Evolutionary conservation across 345 rosid genomes (phyloP).

Genomic region (Isatis tinctoria): DNA sequence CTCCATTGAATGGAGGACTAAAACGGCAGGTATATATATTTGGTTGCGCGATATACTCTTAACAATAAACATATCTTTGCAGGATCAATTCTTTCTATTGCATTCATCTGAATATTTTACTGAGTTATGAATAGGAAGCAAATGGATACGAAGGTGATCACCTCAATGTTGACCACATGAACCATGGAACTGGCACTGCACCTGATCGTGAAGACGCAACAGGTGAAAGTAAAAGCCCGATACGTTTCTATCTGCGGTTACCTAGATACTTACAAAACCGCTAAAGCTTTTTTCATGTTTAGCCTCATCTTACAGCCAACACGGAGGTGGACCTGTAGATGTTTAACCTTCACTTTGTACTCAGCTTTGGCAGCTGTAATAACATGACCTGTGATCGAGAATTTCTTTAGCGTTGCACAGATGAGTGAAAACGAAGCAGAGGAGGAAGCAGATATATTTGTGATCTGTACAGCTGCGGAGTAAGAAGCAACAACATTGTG

Average conservation of each 20-base stretch:
- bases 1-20: constrained; percentile 40
- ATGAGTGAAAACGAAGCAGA: neutral
- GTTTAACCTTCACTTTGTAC: neutral
- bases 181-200: constrained; percentile 37
- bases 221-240: neutral
- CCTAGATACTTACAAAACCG: neutral
- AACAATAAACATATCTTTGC: neutral
- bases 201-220: constrained; percentile 16
- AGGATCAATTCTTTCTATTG: neutral
- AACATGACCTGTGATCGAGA: neutral
- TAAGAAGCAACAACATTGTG: neutral
- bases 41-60: constrained; percentile 11
- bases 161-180: constrained; percentile 66
- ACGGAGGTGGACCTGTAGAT: neutral
- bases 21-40: constrained; percentile 55
- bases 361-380: neutral
- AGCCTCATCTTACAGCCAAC: neutral
- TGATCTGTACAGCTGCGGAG: neutral
- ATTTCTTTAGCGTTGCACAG: neutral
- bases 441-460: constrained; percentile 11
- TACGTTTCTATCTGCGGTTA: neutral
- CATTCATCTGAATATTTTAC: neutral
- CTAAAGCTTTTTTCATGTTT: neutral
- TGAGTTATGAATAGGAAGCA: constrained; percentile 37
- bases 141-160: constrained; percentile 67